These are phyloP conservation scores for Monosporascus sp. DNA, from an alignment of 2,329 filamentous ascomycete species.

Conservation along the genomic window DNA sequence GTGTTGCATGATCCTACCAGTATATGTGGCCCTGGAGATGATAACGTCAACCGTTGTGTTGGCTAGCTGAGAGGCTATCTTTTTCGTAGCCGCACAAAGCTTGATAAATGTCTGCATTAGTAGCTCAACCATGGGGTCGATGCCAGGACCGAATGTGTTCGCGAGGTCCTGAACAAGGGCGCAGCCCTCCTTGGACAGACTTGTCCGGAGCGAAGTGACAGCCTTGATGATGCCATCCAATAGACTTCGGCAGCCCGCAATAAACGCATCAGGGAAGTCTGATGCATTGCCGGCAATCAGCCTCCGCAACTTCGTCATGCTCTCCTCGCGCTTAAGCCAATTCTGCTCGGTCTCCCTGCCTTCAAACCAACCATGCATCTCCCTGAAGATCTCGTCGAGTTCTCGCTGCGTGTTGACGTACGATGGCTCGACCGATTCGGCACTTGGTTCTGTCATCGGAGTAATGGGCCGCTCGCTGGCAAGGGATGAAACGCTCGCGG, in stretches of 20 bases:
- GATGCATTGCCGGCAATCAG: constrained; percentile 81
- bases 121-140: constrained; percentile 87
- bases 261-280: constrained; percentile 68
- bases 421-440: constrained; percentile 69
- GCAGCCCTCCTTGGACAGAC: constrained; percentile 82
- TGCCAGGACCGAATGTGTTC: constrained; percentile 65
- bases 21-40: constrained; percentile 75
- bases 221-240: constrained; percentile 88
- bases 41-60: constrained; percentile 77
- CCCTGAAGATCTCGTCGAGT: constrained; percentile 78
- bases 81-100: constrained; percentile 84
- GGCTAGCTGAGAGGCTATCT: constrained; percentile 81
- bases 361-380: constrained; percentile 79
- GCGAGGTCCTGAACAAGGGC: constrained; percentile 81
- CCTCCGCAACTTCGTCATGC: constrained; percentile 67
- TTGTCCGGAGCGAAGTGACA: constrained; percentile 78
- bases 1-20: constrained; percentile 76
- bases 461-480: constrained; percentile 51
- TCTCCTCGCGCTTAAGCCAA: constrained; percentile 83
- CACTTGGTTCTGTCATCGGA: constrained; percentile 57
- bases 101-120: constrained; percentile 87
- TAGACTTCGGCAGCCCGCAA: constrained; percentile 65
- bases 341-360: constrained; percentile 87
- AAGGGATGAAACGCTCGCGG: constrained; percentile 47
- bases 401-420: constrained; percentile 82